Conservation (phyloP, 2,329 filamentous ascomycete species). For the Colletotrichum tropicale region DNA sequence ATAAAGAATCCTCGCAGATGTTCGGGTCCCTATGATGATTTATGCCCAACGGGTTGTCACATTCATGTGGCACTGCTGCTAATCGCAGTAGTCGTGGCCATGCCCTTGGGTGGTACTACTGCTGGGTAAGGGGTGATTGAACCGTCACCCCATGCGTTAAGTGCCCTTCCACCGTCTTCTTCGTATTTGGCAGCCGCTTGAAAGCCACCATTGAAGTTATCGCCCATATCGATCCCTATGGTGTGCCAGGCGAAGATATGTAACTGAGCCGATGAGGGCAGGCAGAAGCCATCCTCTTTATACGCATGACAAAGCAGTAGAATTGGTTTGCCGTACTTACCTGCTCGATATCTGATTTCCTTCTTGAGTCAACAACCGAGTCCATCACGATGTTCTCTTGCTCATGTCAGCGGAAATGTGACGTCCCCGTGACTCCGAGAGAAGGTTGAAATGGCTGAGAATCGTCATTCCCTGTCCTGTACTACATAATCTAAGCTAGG, state of each 20-base stretch:
- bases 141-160: background rate
- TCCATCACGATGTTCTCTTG: background rate
- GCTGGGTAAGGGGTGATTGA: background rate
- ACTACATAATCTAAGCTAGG: background rate
- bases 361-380: background rate
- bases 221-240: background rate
- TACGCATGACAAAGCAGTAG: background rate
- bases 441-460: background rate
- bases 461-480: background rate
- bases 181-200: background rate
- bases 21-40: background rate
- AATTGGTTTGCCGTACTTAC: background rate
- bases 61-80: background rate
- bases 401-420: background rate
- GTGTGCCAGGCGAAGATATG: slow-evolving; percentile 54
- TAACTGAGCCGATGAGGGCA: background rate
- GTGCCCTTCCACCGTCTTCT: background rate
- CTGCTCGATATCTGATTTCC: background rate
- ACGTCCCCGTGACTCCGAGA: background rate
- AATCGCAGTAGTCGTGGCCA: background rate
- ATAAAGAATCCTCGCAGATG: background rate
- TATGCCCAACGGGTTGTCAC: background rate
- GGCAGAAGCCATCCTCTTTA: background rate
- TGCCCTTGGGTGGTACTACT: background rate
- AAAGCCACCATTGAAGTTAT: background rate